Evolutionary conservation across 73 alveolate genomes (phyloP), one percentile per base, ranked within the genome.

Genomic region (Uronychia setigera): DNA sequence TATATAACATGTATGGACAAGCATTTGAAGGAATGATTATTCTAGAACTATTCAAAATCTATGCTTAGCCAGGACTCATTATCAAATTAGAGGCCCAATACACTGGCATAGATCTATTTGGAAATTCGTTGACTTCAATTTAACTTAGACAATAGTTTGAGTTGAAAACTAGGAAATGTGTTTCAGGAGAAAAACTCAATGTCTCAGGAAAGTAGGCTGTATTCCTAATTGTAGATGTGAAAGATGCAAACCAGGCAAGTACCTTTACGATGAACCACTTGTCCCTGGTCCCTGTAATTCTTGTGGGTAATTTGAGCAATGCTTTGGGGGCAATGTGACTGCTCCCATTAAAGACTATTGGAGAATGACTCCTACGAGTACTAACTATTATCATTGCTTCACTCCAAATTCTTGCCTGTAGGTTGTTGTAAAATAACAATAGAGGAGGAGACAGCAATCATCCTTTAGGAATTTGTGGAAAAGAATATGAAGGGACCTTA

Each of bases 401-500:
- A 13, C 5, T 67, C 79, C 79, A 67, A 14, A 1, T 13, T 5
- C 79, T 13, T 67, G 79, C 79, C 32, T 67, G 32, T 25, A 28
- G 79, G 79, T 13, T 25, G 32, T 26, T 67, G 79, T 67, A 5
- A 67, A 13, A 5, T 5, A 5, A 5, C n/a, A 46, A 46, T 11
- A 46, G 67, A 76, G 59, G n/a, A 28, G 81, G 81, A 5, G n/a
- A 28, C 28, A 5, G 27, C 19, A 58, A 76, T 1, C 27, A 79
- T 32, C 92, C 92, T 26, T 1, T 34, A 35, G 92, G 92, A 1
- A 31, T 35, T 0, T 86, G 92, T 59, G 80, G 14, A 19, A 80
- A 58, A 1, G 92, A 88, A 14, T 86, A 86, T 57, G 67, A 78
- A 32, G 85, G 88, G 33, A 60, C 33, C 33, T 79, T 86, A 9